These are phyloP conservation scores for Mucor indicus DNA, from an alignment of 371 early-diverging fungal species.

Conservation along the genomic window DNA sequence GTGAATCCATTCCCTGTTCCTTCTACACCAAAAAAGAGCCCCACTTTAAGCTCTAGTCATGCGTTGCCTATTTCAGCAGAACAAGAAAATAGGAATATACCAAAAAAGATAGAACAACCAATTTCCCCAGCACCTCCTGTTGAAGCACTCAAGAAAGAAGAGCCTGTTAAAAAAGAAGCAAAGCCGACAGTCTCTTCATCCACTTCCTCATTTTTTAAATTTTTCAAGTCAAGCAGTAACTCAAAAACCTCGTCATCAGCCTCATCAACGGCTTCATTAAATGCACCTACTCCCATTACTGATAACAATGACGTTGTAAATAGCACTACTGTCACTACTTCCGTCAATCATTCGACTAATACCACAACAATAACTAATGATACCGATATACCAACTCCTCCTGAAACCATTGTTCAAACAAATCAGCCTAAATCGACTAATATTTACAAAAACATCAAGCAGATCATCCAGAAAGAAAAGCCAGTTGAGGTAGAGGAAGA, in stretches of 20 bases:
- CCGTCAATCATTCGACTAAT: neutral
- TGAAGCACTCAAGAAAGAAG: neutral
- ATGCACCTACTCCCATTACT: slow-evolving; percentile 7
- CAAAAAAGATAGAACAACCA: too few species aligned
- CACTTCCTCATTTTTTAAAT: slow-evolving; percentile 7
- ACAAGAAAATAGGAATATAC: neutral
- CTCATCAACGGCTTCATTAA: slow-evolving; percentile 6
- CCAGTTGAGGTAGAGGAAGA: slow-evolving; percentile 16
- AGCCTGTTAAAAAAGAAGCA: neutral
- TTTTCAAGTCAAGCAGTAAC: slow-evolving; percentile 7
- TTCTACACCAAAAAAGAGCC: neutral
- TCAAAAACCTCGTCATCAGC: slow-evolving; percentile 1
- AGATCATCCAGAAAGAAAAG: neutral
- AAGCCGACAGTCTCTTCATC: neutral
- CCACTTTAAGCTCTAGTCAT: neutral
- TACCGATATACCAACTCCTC: too few species aligned
- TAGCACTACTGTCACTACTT: neutral
- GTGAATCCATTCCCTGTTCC: too few species aligned
- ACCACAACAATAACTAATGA: neutral
- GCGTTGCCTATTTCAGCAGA: neutral
- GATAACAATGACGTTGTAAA: neutral
- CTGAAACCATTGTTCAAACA: too few species aligned
- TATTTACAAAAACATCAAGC: too few species aligned
- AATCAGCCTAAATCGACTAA: too few species aligned
- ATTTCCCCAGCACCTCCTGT: neutral